Evolutionary conservation across 164 flowering plant genomes (phyloP), one percentile per base, ranked within the genome.

Genomic region (Euptelea pleiosperma): DNA sequence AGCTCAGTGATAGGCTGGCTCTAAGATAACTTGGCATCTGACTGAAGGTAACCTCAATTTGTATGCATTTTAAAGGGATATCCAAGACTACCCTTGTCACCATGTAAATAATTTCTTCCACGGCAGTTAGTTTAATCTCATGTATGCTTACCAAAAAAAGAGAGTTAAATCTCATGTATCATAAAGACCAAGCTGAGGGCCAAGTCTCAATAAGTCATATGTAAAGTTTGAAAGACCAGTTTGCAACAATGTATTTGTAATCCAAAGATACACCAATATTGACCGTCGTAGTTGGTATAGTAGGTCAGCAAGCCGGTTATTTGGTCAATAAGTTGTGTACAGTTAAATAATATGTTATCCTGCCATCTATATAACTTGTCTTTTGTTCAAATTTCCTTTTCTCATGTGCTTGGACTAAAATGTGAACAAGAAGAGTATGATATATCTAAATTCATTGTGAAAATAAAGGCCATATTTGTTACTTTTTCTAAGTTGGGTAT

Each of bases 1-100:
- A 80, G 67, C 75, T 75, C 21, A 73, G 71, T 43, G 50, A 74
- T 26, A 68, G 67, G 69, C 73, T 78, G 51, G 59, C 77, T 36
- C 54, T 67, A 49, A 64, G 63, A 40, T 61, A 62, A 55, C 31
- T 37, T 37, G 22, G 8, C 12, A 36, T 34, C 30, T 11, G 21
- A 8, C 8, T 16, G 12, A 37, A 42, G 25, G 46, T 8, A 43
- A 42, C 44, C 16, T 41, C 36, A 16, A 6, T 4, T 5, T 43
- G 10, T 12, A 24, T 22, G 44, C 11, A 29, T 6, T 47, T 35
- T 8, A 51, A 29, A 50, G 29, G 52, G 43, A 46, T 35, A 36
- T 55, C 21, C 35, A 48, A 19, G 25, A 46, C 24, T 58, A 48
- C 33, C 8, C 9, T 31, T 18, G 29, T 18, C 18, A 26, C 16